Conservation (phyloP, 495 filamentous ascomycete species). For the Aspergillus ostianus region DNA sequence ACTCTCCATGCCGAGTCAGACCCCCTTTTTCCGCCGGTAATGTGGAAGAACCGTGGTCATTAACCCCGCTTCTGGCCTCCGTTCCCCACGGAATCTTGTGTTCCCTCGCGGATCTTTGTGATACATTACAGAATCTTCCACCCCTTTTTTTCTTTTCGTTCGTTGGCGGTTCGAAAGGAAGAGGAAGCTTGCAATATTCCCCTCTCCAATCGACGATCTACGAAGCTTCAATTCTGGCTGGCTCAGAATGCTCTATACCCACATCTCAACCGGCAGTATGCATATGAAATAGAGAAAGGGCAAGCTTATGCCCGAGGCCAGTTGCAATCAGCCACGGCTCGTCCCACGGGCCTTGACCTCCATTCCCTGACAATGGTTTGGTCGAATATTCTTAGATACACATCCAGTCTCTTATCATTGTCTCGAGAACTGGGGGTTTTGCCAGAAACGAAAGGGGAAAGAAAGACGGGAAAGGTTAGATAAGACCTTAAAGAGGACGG, state of each 20-base stretch:
- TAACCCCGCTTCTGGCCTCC: constrained; percentile 1
- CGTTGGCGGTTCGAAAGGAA: not conserved
- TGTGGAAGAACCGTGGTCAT: constrained; percentile 16
- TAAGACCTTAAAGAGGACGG: not conserved
- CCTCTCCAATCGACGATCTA: not conserved
- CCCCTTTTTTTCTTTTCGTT: not conserved
- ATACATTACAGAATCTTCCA: not conserved
- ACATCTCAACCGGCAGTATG: not conserved
- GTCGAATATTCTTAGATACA: constrained; percentile 8
- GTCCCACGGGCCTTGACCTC: not conserved
- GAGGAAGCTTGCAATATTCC: not conserved
- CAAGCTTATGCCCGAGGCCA: not conserved
- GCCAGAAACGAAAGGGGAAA: not conserved
- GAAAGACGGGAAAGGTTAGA: not conserved
- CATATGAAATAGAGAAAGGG: not conserved
- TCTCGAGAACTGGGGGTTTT: too few relatives aligned
- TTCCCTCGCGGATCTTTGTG: not conserved
- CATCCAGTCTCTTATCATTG: constrained; percentile 5
- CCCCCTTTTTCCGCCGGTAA: constrained; percentile 40
- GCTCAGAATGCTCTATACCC: not conserved
- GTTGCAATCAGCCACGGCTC: not conserved
- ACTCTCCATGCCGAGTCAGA: constrained; percentile 55
- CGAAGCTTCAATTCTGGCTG: not conserved
- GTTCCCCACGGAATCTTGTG: not conserved
- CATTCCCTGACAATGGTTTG: constrained; percentile 6